Evolutionary conservation across 1,284 basidiomycete genomes (phyloP).

Genomic region (Coniferiporia weirii): DNA sequence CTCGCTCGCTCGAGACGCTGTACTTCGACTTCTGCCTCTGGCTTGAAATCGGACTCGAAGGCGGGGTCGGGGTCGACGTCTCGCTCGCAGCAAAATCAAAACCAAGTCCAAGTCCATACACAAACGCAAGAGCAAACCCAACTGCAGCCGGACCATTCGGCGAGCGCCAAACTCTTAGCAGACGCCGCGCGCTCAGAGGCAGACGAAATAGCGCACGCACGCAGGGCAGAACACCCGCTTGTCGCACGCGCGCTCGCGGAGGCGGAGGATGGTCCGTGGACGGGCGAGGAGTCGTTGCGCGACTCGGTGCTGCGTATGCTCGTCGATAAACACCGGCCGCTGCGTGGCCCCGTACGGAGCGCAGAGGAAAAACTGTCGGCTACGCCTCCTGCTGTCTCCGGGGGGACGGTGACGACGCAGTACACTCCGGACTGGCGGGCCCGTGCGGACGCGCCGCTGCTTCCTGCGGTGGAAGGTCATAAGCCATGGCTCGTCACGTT

Average conservation of each 20-base stretch:
- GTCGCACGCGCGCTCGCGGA: conserved; percentile 26
- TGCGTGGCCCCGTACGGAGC: conserved; percentile 56
- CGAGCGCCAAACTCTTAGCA: conserved; percentile 62
- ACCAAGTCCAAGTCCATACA: neutral
- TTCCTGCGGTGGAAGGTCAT: conserved; percentile 51
- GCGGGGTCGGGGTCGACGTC: too few relatives aligned
- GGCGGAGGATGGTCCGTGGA: conserved; percentile 57
- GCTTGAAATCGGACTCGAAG: too few relatives aligned
- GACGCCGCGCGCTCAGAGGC: conserved; percentile 59
- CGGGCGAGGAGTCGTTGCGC: conserved; percentile 66
- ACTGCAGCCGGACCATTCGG: neutral
- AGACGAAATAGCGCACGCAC: neutral
- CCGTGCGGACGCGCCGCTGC: conserved; percentile 42
- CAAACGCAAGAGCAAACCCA: neutral
- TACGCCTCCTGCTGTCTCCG: conserved; percentile 33
- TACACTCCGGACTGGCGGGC: neutral
- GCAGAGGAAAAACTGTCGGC: conserved; percentile 73
- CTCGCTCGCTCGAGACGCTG: too few relatives aligned
- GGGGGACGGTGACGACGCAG: too few relatives aligned
- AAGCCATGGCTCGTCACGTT: conserved; percentile 69
- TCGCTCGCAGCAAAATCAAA: neutral
- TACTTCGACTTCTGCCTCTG: too few relatives aligned
- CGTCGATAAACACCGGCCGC: conserved; percentile 79
- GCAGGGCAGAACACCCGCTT: conserved; percentile 17
- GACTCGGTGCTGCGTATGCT: conserved; percentile 82